phyloP scores from a whole-genome alignment of 768 basidiomycete species.

The Leucocoprinus birnbaumii region DNA sequence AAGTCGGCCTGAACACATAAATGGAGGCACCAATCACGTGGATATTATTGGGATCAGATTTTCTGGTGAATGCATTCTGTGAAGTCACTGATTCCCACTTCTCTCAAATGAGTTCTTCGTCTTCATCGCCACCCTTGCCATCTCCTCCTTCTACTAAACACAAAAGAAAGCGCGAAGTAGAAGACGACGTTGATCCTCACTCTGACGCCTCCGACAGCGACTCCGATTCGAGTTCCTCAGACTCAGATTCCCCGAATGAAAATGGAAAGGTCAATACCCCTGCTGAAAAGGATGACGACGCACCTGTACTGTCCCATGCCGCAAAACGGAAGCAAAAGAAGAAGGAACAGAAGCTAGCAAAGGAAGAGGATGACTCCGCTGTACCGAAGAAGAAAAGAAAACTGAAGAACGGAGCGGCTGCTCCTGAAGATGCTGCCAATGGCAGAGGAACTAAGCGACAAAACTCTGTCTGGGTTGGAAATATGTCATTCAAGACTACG shows the following conservation, averaged over 20 bases:
- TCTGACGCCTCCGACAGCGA: conserved; percentile 13
- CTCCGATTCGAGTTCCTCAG: neutral
- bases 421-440: conserved; percentile 22
- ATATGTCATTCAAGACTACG: conserved; percentile 88
- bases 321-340: conserved; percentile 66
- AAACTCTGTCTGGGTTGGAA: conserved; percentile 95
- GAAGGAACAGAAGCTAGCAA: conserved; percentile 27
- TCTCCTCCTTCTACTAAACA: conserved; percentile 22
- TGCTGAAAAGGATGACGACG: conserved; percentile 23
- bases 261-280: conserved; percentile 5
- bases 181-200: conserved; percentile 13
- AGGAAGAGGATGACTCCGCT: conserved; percentile 17
- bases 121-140: conserved; percentile 21
- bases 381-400: conserved; percentile 43
- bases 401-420: conserved; percentile 35
- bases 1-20: no score
- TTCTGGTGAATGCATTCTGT: neutral
- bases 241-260: neutral
- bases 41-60: neutral
- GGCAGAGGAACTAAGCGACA: conserved; percentile 48
- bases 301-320: conserved; percentile 69
- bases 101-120: conserved; percentile 11
- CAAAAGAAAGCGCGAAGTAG: conserved; percentile 28
- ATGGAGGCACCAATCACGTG: neutral
- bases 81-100: neutral